Conservation (phyloP, 2,329 filamentous ascomycete species). For the Diaporthe citriasiana region DNA sequence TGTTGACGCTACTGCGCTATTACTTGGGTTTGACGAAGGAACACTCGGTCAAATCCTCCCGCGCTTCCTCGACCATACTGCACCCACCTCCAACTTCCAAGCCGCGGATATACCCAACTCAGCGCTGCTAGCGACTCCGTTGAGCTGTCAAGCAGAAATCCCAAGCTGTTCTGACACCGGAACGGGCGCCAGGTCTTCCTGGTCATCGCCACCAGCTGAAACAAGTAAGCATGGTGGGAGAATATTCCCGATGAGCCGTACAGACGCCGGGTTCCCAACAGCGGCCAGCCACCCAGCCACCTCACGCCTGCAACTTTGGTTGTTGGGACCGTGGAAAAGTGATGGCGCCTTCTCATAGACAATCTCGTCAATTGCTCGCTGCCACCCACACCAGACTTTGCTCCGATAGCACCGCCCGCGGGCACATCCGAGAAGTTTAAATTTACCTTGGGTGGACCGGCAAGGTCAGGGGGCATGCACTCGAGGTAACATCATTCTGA, state of each 20-base stretch:
- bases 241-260: conserved; percentile 21
- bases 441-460: neutral
- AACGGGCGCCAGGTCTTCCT: neutral
- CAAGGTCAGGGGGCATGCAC: neutral
- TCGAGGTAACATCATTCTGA: neutral
- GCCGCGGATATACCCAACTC: neutral
- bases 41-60: conserved; percentile 26
- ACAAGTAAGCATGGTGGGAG: neutral
- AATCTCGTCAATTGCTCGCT: neutral
- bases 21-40: conserved; percentile 18
- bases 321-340: conserved; percentile 11
- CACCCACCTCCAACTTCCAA: conserved; percentile 24
- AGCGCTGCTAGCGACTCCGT: neutral
- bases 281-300: conserved; percentile 18
- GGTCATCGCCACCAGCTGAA: neutral
- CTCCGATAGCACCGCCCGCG: conserved; percentile 19
- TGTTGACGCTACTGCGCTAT: neutral
- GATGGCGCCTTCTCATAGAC: neutral
- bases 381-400: neutral
- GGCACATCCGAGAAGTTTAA: conserved; percentile 28
- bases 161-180: neutral
- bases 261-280: neutral
- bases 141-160: neutral
- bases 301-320: neutral
- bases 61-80: conserved; percentile 5